Conservation (phyloP, 2,329 filamentous ascomycete species). For the Didymellaceae sp. region DNA sequence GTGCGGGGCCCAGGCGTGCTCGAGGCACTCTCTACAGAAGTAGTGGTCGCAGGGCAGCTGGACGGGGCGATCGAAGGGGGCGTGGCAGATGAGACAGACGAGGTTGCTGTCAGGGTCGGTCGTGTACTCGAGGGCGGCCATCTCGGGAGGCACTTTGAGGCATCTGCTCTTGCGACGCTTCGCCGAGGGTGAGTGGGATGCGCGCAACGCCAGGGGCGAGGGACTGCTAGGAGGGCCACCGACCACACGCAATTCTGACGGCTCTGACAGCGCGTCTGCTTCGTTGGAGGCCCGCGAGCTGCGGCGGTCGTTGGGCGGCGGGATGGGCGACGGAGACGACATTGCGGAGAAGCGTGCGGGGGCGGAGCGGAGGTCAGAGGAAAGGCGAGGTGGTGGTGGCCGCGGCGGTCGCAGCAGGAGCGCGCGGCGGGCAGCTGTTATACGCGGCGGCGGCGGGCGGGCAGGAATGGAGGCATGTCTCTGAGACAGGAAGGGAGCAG, state of each 20-base stretch:
- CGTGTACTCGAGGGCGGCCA: slow-evolving; percentile 65
- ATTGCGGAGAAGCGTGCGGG: slow-evolving; percentile 25
- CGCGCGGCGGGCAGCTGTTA: slow-evolving; percentile 5
- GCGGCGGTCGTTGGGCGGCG: slow-evolving; percentile 45
- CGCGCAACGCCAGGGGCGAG: slow-evolving; percentile 48
- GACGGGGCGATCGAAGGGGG: slow-evolving; percentile 65
- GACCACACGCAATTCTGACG: slow-evolving; percentile 41
- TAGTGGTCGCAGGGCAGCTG: slow-evolving; percentile 67
- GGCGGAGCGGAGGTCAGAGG: slow-evolving; percentile 4
- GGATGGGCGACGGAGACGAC: slow-evolving; percentile 46
- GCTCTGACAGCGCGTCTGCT: slow-evolving; percentile 22
- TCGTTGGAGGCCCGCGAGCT: slow-evolving; percentile 42
- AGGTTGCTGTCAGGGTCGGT: slow-evolving; percentile 64
- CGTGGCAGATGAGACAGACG: slow-evolving; percentile 69
- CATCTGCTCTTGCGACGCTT: slow-evolving; percentile 44
- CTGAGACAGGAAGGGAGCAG: slow-evolving; percentile 8
- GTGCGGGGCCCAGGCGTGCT: slow-evolving; percentile 47
- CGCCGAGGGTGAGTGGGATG: slow-evolving; percentile 47
- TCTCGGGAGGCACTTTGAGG: slow-evolving; percentile 55
- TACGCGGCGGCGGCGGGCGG: slow-evolving; percentile 1
- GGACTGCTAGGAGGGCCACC: slow-evolving; percentile 48
- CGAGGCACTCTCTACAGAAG: slow-evolving; percentile 67
- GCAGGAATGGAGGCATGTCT: slow-evolving; percentile 19
- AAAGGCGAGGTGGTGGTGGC: slow-evolving; percentile 8
- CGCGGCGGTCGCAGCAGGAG: slow-evolving; percentile 3